Evolutionary conservation across 2,329 filamentous ascomycete species (phyloP), one percentile per base, ranked within the genome.

Genomic region (Zalaria obscura): DNA sequence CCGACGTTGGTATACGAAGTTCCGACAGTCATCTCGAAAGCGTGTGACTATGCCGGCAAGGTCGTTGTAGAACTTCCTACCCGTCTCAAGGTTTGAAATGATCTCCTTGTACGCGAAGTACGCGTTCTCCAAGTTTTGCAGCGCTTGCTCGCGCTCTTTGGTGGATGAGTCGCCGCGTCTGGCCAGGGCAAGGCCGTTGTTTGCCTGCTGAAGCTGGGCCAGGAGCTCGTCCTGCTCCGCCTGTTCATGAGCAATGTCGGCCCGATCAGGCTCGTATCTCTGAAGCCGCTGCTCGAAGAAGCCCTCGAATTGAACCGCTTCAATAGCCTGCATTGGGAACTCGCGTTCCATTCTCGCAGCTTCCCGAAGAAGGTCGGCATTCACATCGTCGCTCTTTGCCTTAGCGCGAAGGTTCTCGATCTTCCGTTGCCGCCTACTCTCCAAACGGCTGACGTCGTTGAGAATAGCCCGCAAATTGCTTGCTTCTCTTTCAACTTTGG

Each of bases 31-130:
- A 50, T 95, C 89, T 11, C 87, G 72, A 58, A 95, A 96, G 6
- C 80, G 72, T 32, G 78, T 80, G 1, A 94, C 83, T 47, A 96
- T 87, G 61, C 82, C 84, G 37, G 83, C 84, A 4, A 98, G 71
- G 55, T 96, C 88, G 51, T 98, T 98, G 66, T 96, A 98, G 58
- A 98, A 98, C 58, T 91, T 95, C 40, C 89, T 72, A 1, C 86
- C 91, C 0, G 83, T 84, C 49, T 96, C 89, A 3, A 95, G 71
- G 55, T 96, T 94, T 49, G 76, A 84, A 43, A 94, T 78, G 43
- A 96, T 85, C 59, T 98, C 89, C 63, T 94, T 94, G 67, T 96
- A 96, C 63, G 89, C 93, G 61, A 87, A 78, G 58, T 93, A 96
- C 1, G 86, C 89, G 48, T 83, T 87, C 59, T 96, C 89, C 6